Evolutionary conservation across 176 grass and related monocot genomes (phyloP), one percentile per base, ranked within the genome.

Genomic region (Phoenix dactylifera): DNA sequence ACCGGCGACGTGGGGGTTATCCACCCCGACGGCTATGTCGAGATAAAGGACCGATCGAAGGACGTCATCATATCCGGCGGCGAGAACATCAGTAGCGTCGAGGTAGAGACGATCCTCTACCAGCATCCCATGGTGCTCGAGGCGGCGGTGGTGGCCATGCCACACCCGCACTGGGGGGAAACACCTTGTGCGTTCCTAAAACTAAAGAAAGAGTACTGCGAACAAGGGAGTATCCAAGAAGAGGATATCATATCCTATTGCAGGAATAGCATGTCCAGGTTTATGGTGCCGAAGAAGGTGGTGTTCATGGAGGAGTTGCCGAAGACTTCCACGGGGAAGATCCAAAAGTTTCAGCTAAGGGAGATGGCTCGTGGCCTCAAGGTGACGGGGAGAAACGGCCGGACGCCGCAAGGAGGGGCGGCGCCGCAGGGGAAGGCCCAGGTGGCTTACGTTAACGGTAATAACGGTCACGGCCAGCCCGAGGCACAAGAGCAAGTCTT

Each of bases 281-380:
- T 80, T 80, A 88, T 80, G 85, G 80, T 83, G 60, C 85, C 85
- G 19, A 88, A 77, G 80, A 88, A 88, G 60, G 76, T 88, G 22
- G 64, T 73, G 26, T 61, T 83, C 72, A 20, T 65, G n/a, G 72
- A 58, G 0, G 80, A 28, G 0, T 59, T 88, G 1, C 85, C 85
- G 0, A 80, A 80, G 48, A 88, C 82, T 62, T 76, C 72, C 2
- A 77, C 75, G 5, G 80, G 80, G 3, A 88, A 88, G 85, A 80
- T 83, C 0, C 80, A 88, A 73, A 88, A 88, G 76, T 51, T 73
- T 10, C 63, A 66, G 72, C 85, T 88, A 16, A 73, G 85, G 35
- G 69, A 73, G 3, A 49, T 0, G 7, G 85, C 85, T 3, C 52
- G 50, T 3, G 5, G 57, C 10, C 4, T 24, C 10, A 25, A 15